Base-by-base conservation (phyloP, 2,329 filamentous ascomycete genomes). In the Penicillium hesseltinei region DNA sequence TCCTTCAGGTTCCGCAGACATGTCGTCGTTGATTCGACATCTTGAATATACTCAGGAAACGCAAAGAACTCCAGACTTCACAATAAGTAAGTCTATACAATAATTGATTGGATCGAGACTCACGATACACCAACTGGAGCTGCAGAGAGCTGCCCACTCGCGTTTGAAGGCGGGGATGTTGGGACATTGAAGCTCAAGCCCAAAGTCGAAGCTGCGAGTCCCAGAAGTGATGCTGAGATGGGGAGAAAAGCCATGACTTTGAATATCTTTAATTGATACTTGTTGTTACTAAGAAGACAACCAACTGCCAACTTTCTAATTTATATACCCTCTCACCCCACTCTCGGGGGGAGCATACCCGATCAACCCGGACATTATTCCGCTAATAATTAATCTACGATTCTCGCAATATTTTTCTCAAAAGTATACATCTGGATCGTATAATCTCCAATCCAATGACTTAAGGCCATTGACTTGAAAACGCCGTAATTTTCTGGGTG, bases 51-150 rank as follows among this genome's bases (percentile, higher is more conserved):
- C 0, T 73, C 77, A 0, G 83, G 83, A 51, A 82, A 84, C 0
- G 80, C 74, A 60, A 84, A 85, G 69, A 85, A 85, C 51, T 84
- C 81, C 53, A 83, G 78, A 1, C 79, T 81, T 38, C 0, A 31
- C 15, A 27, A 43, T 59, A 21, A 55, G 39, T 25, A 27, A 13
- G 29, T 44, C n/a, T 15, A 29, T 27, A 23, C 10, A 33, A 15
- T 27, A 13, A 13, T 5, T 11, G 7, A 13, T 25, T 11, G 8
- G 10, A 27, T 15, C 6, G 17, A 11, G 13, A 69, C 78, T 64
- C 64, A 80, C 75, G 78, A 81, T 35, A 81, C 67, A 3, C 78
- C 78, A 1, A 81, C 72, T 6, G 79, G 78, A 2, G 79, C 76
- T 31, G 69, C 68, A 45, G 75, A 71, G 11, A 80, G 63, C 43